These are phyloP conservation scores for Dorcoceras hygrometricum DNA, from an alignment of 257 asterid genomes.

Conservation along the genomic window DNA sequence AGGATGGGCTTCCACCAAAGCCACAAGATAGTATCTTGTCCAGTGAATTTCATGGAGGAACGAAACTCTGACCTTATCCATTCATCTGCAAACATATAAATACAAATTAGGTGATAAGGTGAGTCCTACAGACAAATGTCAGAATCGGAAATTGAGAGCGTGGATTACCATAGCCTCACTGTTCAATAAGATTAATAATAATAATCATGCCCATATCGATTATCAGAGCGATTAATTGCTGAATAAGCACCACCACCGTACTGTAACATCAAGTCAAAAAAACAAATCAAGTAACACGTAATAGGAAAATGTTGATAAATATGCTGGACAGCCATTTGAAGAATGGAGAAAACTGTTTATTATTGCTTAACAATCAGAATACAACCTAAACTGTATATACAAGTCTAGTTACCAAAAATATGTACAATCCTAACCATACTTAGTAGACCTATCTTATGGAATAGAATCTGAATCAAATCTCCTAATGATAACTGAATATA, in stretches of 20 bases:
- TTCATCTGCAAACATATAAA: slow-evolving; percentile 23
- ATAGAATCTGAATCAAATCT: too few species aligned
- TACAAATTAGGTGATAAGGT: slow-evolving; percentile 5
- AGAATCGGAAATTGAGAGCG: slow-evolving; percentile 14
- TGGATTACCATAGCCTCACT: slow-evolving; percentile 33
- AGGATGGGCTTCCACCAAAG: slow-evolving; percentile 15
- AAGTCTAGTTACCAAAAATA: too few species aligned
- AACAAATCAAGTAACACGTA: slow-evolving; percentile 9
- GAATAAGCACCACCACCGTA: slow-evolving; percentile 38
- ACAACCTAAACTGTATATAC: too few species aligned
- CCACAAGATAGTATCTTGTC: slow-evolving; percentile 22
- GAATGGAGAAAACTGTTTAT: too few species aligned
- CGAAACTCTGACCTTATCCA: slow-evolving; percentile 12
- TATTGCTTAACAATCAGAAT: too few species aligned
- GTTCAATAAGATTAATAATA: slow-evolving; percentile 40
- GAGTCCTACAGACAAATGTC: slow-evolving; percentile 13
- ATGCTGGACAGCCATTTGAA: too few species aligned
- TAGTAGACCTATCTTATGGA: too few species aligned
- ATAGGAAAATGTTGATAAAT: too few species aligned
- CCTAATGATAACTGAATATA: too few species aligned
- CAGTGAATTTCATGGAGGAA: slow-evolving; percentile 15
- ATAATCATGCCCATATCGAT: slow-evolving; percentile 45
- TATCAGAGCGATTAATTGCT: slow-evolving; percentile 37
- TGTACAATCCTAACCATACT: too few species aligned
- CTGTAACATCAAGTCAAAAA: slow-evolving; percentile 32